Percentiles rank a stretch among this genome's conserved stretches.
These are phyloP conservation scores for Boletus speciosus DNA, from an alignment of 768 basidiomycete species.

Conservation along the genomic window DNA sequence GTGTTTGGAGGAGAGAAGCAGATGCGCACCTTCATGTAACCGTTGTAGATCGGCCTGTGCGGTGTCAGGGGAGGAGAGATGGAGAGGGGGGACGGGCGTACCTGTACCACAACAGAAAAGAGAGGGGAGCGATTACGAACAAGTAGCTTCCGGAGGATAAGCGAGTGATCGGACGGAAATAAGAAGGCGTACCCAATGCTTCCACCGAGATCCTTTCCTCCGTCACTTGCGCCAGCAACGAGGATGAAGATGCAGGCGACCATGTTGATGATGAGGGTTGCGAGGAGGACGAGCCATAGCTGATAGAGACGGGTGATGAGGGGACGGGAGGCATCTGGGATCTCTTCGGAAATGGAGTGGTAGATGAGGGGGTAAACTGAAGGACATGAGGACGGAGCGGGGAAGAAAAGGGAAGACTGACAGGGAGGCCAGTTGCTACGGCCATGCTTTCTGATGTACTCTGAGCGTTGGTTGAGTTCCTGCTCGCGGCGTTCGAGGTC, in stretches of 20 bases:
- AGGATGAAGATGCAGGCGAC: conserved; percentile 87
- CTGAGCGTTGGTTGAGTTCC: conserved; percentile 65
- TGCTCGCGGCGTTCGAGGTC: conserved; percentile 79
- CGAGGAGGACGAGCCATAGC: conserved; percentile 88
- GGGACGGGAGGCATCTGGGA: conserved; percentile 74
- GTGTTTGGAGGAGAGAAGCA: conserved; percentile 22
- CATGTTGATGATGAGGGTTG: conserved; percentile 84
- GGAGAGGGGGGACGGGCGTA: conserved; percentile 35
- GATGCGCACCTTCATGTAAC: conserved; percentile 83
- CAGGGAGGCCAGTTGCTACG: conserved; percentile 94
- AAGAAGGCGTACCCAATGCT: conserved; percentile 65
- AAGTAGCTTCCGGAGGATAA: conserved; percentile 54
- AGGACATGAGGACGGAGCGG: conserved; percentile 19
- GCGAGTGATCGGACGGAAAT: conserved; percentile 22
- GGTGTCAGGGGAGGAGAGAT: conserved; percentile 9
- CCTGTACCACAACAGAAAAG: conserved; percentile 97
- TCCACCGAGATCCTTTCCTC: conserved; percentile 75
- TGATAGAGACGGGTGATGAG: conserved; percentile 86
- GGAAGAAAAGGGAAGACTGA: conserved; percentile 36
- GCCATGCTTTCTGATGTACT: conserved; percentile 69
- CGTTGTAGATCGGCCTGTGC: conserved; percentile 89
- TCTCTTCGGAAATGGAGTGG: conserved; percentile 89
- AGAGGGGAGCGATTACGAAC: conserved; percentile 69
- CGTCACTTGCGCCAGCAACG: conserved; percentile 69
- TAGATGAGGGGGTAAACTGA: conserved; percentile 91